phyloP scores from a whole-genome alignment of 768 basidiomycete genomes.

The Podaxis sp. region DNA sequence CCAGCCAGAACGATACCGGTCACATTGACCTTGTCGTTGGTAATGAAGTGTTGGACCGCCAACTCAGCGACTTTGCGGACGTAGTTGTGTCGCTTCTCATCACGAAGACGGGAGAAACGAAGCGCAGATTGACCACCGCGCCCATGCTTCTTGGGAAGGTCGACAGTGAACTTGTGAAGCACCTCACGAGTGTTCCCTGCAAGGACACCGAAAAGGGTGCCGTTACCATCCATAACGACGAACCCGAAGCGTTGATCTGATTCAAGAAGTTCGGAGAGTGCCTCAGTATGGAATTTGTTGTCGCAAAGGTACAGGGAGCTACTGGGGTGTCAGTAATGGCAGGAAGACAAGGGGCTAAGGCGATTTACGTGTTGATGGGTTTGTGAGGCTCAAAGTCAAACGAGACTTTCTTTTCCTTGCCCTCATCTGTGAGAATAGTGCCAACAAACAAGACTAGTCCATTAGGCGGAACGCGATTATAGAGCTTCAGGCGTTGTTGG shows the following conservation, averaged over 20 bases:
- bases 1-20: conserved; percentile 95
- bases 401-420: conserved; percentile 98
- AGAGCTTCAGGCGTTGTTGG: conserved; percentile 95
- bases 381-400: conserved; percentile 99
- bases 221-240: conserved; percentile 99
- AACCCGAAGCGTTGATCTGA: conserved; percentile 98
- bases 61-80: conserved; percentile 98
- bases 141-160: conserved; percentile 99
- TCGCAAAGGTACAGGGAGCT: conserved; percentile 96
- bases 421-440: conserved; percentile 96
- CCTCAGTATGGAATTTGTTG: conserved; percentile 99
- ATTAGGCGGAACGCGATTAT: conserved; percentile 94
- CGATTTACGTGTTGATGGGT: conserved; percentile 92
- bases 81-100: conserved; percentile 99
- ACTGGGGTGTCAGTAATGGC: conserved; percentile 28
- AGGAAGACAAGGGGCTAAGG: not conserved
- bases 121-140: conserved; percentile 99
- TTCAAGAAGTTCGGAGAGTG: conserved; percentile 93
- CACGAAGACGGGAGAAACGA: conserved; percentile 98
- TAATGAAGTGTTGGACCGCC: conserved; percentile 97
- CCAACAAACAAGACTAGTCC: conserved; percentile 98
- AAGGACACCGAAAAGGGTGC: conserved; percentile 92
- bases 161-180: conserved; percentile 97
- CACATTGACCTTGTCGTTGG: conserved; percentile 97
- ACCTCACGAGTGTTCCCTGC: conserved; percentile 97